These are phyloP conservation scores for Kodamaea lidongshanica DNA, from an alignment of 805 yeast species.

Conservation along the genomic window DNA sequence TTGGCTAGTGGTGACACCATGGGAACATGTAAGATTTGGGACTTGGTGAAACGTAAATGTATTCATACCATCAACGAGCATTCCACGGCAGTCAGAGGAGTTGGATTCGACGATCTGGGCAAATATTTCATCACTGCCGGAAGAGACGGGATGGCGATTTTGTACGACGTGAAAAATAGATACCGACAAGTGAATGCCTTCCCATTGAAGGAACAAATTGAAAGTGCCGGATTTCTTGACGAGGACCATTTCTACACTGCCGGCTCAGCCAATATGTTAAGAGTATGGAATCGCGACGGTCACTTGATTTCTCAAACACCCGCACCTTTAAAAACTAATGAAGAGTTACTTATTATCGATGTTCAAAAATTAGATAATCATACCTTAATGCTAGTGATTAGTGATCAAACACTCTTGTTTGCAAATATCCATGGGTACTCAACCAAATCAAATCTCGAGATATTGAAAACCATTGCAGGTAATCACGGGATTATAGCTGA, in stretches of 20 bases:
- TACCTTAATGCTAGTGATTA: conserved; percentile 49
- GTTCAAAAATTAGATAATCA: conserved; percentile 36
- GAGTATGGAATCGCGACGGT: conserved; percentile 57
- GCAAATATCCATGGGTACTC: conserved; percentile 25
- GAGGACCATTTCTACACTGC: conserved; percentile 55
- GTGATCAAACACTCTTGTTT: conserved; percentile 78
- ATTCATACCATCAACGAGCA: conserved; percentile 65
- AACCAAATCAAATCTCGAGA: neutral
- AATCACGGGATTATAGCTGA: conserved; percentile 96
- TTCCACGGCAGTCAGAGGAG: conserved; percentile 77
- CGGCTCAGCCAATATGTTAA: conserved; percentile 68
- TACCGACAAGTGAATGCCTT: conserved; percentile 58
- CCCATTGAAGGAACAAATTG: conserved; percentile 69
- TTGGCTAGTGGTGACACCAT: conserved; percentile 65
- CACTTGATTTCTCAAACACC: conserved; percentile 38
- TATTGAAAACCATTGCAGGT: conserved; percentile 65
- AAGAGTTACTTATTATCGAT: conserved; percentile 68
- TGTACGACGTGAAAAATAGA: conserved; percentile 46
- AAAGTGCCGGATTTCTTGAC: conserved; percentile 56
- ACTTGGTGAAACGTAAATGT: conserved; percentile 68
- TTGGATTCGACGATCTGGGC: conserved; percentile 55
- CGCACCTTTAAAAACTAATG: conserved; percentile 52
- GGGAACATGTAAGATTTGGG: conserved; percentile 54
- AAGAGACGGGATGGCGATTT: conserved; percentile 70
- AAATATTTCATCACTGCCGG: conserved; percentile 71